Evolutionary conservation across 2,329 filamentous ascomycete species (phyloP).

Genomic region (Chalara sp.): DNA sequence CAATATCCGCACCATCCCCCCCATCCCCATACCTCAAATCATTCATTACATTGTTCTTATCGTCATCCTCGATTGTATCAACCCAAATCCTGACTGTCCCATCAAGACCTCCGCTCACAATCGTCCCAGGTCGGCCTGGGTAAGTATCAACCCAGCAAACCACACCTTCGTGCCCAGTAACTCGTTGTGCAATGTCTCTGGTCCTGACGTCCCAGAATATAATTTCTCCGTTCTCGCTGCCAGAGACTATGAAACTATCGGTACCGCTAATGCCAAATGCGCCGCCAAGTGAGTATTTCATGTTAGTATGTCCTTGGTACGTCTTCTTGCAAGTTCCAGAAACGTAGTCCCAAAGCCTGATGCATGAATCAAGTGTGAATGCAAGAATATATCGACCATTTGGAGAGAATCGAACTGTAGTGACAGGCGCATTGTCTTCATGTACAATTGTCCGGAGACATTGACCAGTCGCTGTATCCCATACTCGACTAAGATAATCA

Average conservation of each 20-base stretch:
- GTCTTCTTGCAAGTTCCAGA: constrained; percentile 90
- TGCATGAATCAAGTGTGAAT: constrained; percentile 82
- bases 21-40: no score
- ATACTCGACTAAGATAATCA: constrained; percentile 58
- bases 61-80: constrained; percentile 26
- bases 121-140: constrained; percentile 37
- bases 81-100: constrained; percentile 56
- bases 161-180: constrained; percentile 48
- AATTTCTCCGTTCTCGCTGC: constrained; percentile 81
- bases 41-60: no score
- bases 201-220: constrained; percentile 85
- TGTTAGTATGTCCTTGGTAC: constrained; percentile 87
- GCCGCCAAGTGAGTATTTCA: constrained; percentile 76
- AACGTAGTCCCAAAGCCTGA: constrained; percentile 93
- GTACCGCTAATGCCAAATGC: constrained; percentile 66
- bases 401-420: constrained; percentile 83
- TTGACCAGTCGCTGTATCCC: constrained; percentile 93
- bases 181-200: constrained; percentile 73
- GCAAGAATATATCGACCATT: constrained; percentile 92
- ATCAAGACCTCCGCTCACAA: constrained; percentile 59
- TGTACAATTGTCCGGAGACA: constrained; percentile 92
- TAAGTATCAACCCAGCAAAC: constrained; percentile 63
- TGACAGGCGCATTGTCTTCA: constrained; percentile 89
- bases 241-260: constrained; percentile 64
- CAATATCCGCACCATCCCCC: neutral